A percentile compares a stretch with the other conserved stretches of the same genome.
Evolutionary conservation across 345 rosid genomes (phyloP).

Genomic region (Syzygium aromaticum): DNA sequence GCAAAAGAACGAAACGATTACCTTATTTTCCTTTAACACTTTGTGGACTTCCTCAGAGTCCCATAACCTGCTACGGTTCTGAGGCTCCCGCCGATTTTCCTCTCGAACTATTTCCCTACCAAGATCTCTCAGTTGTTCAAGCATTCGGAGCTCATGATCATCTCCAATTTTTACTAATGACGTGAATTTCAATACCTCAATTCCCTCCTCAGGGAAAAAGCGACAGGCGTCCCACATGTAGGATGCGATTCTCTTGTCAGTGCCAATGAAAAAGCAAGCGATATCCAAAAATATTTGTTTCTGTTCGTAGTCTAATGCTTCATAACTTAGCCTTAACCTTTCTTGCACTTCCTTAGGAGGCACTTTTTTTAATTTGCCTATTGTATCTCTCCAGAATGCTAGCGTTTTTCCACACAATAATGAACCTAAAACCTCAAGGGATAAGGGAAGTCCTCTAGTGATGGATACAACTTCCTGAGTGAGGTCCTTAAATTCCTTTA

Average conservation of each 20-base stretch:
- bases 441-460: accelerated
- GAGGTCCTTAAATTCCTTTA: accelerated
- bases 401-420: accelerated
- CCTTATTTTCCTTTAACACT: background rate
- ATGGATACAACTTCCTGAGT: accelerated
- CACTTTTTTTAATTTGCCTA: accelerated
- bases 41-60: background rate
- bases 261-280: background rate
- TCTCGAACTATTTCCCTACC: background rate
- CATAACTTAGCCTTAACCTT: accelerated
- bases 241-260: background rate
- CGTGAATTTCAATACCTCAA: background rate
- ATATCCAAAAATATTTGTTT: background rate
- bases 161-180: background rate
- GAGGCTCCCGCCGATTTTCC: background rate
- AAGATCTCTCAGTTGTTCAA: background rate
- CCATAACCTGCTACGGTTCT: background rate
- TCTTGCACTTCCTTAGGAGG: accelerated
- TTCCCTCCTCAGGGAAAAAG: background rate
- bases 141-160: background rate
- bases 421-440: accelerated
- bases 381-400: background rate
- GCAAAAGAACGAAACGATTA: background rate
- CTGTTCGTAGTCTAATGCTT: accelerated
- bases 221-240: background rate